Evolutionary conservation across 495 filamentous ascomycete genomes (phyloP).

Genomic region (Penicillium desertorum): DNA sequence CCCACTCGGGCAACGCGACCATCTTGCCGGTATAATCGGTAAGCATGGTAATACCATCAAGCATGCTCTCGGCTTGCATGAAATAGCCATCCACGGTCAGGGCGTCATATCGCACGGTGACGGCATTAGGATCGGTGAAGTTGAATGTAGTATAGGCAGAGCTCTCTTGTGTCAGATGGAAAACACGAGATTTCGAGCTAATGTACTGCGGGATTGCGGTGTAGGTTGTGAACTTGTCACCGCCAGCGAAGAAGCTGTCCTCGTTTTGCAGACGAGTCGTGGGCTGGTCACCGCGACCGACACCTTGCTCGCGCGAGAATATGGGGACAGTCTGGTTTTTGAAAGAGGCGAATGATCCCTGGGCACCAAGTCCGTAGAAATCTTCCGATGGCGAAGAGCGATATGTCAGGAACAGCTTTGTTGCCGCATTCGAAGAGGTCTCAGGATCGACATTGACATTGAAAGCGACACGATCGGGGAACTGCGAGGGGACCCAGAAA

Average conservation of each 20-base stretch:
- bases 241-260: conserved; percentile 29
- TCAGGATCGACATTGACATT: conserved; percentile 17
- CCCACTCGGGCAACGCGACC: conserved; percentile 24
- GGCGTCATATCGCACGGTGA: conserved; percentile 26
- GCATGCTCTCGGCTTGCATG: conserved; percentile 26
- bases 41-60: conserved; percentile 25
- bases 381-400: conserved; percentile 25
- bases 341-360: conserved; percentile 31
- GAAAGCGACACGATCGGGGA: conserved; percentile 26
- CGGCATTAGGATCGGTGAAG: conserved; percentile 17
- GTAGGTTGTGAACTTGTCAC: conserved; percentile 28
- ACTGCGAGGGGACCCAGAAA: conserved; percentile 22
- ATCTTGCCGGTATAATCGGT: conserved; percentile 28
- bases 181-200: conserved; percentile 20
- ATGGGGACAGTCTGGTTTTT: conserved; percentile 32
- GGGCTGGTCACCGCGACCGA: conserved; percentile 32
- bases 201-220: conserved; percentile 28
- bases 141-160: conserved; percentile 29
- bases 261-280: conserved; percentile 21
- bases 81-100: conserved; percentile 21
- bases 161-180: conserved; percentile 25
- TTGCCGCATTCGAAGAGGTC: conserved; percentile 6
- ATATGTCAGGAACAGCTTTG: conserved; percentile 26
- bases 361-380: conserved; percentile 31
- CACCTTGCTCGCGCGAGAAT: conserved; percentile 31